Percentiles rank a stretch among this genome's conserved stretches.
Evolutionary conservation across 1,284 basidiomycete genomes (phyloP).

Genomic region (Rhodotorula sp.): DNA sequence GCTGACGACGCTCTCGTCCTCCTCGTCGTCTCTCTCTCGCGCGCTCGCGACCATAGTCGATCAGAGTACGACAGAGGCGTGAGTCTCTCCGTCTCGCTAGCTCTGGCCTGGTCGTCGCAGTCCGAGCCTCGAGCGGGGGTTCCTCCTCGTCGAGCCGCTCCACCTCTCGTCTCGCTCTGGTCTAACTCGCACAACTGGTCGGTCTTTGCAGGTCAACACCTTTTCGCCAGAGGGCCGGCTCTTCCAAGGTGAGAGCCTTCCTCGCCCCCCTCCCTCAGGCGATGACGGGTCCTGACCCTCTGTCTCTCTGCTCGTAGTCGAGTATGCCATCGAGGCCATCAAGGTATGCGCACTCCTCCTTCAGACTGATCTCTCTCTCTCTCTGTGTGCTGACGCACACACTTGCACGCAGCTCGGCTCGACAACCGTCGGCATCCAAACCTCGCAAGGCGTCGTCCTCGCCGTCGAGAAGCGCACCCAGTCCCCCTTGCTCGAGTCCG

Average conservation of each 20-base stretch:
- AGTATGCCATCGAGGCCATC: conserved; percentile 98
- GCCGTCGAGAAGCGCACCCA: conserved; percentile 99
- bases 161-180: neutral
- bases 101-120: neutral
- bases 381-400: neutral
- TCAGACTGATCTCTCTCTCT: neutral
- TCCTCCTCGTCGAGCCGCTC: neutral
- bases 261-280: neutral
- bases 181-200: neutral
- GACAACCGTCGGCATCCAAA: conserved; percentile 80
- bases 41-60: conserved; percentile 12
- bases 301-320: conserved; percentile 61
- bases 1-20: conserved; percentile 1
- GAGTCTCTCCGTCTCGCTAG: neutral
- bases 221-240: conserved; percentile 84
- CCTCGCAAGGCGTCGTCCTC: conserved; percentile 81
- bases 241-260: conserved; percentile 52
- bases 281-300: neutral
- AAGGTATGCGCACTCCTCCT: conserved; percentile 61
- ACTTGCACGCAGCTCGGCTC: conserved; percentile 79
- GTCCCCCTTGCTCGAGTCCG: conserved; percentile 90
- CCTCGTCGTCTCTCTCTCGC: neutral
- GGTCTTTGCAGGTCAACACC: conserved; percentile 55
- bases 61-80: conserved; percentile 41
- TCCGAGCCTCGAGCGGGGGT: neutral